Evolutionary conservation across 495 filamentous ascomycete species (phyloP).

Genomic region (Hapsidospora chrysogenum): DNA sequence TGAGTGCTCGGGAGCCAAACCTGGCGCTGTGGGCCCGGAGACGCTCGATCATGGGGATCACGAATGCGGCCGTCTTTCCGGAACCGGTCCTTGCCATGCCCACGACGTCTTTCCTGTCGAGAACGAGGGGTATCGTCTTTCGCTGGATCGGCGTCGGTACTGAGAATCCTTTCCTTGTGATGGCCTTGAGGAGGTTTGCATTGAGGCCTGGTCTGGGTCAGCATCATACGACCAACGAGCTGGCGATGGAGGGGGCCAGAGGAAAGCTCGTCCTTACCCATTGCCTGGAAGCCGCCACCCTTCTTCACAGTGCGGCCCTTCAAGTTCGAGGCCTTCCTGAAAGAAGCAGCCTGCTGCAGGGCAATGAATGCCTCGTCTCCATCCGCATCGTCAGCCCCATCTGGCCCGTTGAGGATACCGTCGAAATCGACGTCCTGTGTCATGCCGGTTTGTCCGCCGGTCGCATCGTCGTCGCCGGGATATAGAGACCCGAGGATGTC

Average conservation of each 20-base stretch:
- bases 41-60: constrained; percentile 94
- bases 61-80: constrained; percentile 93
- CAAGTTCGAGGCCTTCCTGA: constrained; percentile 63
- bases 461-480: constrained; percentile 29
- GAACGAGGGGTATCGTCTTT: constrained; percentile 81
- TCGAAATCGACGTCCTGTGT: constrained; percentile 17
- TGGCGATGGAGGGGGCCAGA: not conserved
- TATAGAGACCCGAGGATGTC: constrained; percentile 79
- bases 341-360: constrained; percentile 62
- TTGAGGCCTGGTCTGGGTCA: constrained; percentile 41
- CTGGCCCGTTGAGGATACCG: constrained; percentile 20
- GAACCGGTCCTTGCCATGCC: constrained; percentile 96
- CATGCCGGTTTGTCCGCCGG: constrained; percentile 5
- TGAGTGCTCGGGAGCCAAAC: constrained; percentile 68
- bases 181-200: constrained; percentile 66
- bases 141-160: constrained; percentile 95
- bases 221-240: too few species aligned
- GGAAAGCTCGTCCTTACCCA: constrained; percentile 38
- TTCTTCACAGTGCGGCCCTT: constrained; percentile 83
- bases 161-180: constrained; percentile 81
- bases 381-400: constrained; percentile 40
- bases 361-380: constrained; percentile 84
- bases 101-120: constrained; percentile 83
- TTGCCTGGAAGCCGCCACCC: constrained; percentile 88
- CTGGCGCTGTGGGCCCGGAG: constrained; percentile 75